Evolutionary conservation across 495 filamentous ascomycete genomes (phyloP).

Genomic region (Annulohypoxylon maeteangense): DNA sequence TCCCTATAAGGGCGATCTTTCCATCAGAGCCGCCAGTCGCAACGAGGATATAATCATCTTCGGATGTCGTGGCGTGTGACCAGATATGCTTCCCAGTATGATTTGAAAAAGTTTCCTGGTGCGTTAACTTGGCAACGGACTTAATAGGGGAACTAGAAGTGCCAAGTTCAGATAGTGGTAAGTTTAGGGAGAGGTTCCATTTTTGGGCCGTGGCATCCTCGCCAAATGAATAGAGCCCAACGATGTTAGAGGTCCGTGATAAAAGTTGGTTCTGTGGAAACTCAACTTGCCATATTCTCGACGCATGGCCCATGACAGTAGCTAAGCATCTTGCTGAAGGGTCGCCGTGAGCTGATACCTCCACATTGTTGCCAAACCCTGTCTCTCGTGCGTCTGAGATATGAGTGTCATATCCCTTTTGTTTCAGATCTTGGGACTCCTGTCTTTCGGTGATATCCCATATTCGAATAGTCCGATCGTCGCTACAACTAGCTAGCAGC

Average conservation of each 20-base stretch:
- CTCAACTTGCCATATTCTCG: constrained; percentile 87
- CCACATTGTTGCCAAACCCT: constrained; percentile 57
- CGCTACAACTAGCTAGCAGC: constrained; percentile 89
- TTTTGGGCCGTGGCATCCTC: constrained; percentile 79
- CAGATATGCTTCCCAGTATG: constrained; percentile 95
- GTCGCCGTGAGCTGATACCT: constrained; percentile 36
- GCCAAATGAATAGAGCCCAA: constrained; percentile 75
- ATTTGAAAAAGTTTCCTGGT: constrained; percentile 63
- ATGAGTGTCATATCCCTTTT: constrained; percentile 27
- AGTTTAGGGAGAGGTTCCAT: constrained; percentile 68
- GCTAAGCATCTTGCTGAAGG: constrained; percentile 60
- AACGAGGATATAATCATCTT: constrained; percentile 54
- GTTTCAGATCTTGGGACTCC: neutral
- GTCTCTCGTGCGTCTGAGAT: constrained; percentile 57
- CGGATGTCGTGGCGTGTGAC: constrained; percentile 67
- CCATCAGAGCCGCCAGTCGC: constrained; percentile 93
- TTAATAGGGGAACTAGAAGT: constrained; percentile 17
- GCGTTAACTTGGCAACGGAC: constrained; percentile 54
- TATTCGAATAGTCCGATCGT: constrained; percentile 89
- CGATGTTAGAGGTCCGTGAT: constrained; percentile 41
- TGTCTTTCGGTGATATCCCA: constrained; percentile 76
- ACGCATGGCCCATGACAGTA: constrained; percentile 82
- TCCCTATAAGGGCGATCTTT: constrained; percentile 57
- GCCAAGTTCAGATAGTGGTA: neutral
- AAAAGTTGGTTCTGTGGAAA: constrained; percentile 57